Percentiles rank a stretch among this genome's conserved stretches.
Evolutionary conservation across 768 basidiomycete species (phyloP).

Genomic region (Leccinum fibrillosum): DNA sequence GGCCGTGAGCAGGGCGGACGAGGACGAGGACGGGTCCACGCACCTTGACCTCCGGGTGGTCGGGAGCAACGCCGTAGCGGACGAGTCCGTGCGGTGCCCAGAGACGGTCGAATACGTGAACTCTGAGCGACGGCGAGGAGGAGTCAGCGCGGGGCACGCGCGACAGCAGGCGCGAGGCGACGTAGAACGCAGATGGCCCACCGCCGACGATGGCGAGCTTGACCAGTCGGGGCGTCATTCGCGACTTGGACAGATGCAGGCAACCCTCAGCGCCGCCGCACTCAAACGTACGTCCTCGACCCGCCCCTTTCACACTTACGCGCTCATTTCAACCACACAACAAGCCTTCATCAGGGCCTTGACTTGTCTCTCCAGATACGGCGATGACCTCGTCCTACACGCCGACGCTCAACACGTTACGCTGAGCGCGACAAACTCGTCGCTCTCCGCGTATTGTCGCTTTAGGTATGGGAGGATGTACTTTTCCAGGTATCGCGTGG

Average conservation of each 20-base stretch:
- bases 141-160: conserved; percentile 40
- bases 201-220: conserved; percentile 92
- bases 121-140: conserved; percentile 39
- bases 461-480: conserved; percentile 68
- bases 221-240: conserved; percentile 28
- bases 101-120: conserved; percentile 89
- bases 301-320: conserved; percentile 8
- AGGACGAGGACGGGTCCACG: background rate
- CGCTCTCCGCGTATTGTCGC: conserved; percentile 78
- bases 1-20: conserved; percentile 9
- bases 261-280: conserved; percentile 58
- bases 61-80: conserved; percentile 94
- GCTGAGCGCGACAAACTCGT: conserved; percentile 73
- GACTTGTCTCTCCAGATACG: conserved; percentile 75
- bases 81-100: conserved; percentile 96
- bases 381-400: conserved; percentile 73
- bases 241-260: conserved; percentile 50
- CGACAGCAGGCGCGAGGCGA: conserved; percentile 80
- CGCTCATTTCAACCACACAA: conserved; percentile 20
- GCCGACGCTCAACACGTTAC: conserved; percentile 59
- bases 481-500: conserved; percentile 65
- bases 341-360: conserved; percentile 74
- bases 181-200: conserved; percentile 96
- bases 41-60: conserved; percentile 97
- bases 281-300: conserved; percentile 39